Evolutionary conservation across 257 asterid genomes (phyloP).

Genomic region (Penstemon davidsonii): DNA sequence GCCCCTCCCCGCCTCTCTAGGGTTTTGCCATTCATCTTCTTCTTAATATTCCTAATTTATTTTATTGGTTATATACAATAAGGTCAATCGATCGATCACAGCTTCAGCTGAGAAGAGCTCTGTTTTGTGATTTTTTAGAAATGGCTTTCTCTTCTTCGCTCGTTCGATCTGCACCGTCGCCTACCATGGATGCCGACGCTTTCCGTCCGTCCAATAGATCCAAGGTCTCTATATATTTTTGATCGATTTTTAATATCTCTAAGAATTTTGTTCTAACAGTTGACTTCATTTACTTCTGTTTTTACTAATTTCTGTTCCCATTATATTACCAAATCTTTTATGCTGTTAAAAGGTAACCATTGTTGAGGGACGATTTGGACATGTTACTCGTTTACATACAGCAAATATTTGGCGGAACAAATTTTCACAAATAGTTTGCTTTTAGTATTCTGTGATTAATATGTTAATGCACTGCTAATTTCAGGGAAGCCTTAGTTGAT

Average conservation of each 20-base stretch:
- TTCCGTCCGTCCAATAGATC: conserved; percentile 30
- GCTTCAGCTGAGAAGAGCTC: conserved; percentile 6
- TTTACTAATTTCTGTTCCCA: no score
- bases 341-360: no score
- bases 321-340: no score
- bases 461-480: no score
- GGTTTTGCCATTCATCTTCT: neutral
- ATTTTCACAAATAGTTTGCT: no score
- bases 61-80: neutral
- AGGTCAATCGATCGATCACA: neutral
- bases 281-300: no score
- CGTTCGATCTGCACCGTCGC: conserved; percentile 46
- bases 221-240: conserved; percentile 27
- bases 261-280: no score
- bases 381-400: no score
- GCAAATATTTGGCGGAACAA: no score
- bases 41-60: neutral
- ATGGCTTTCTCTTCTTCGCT: conserved; percentile 49
- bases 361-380: no score
- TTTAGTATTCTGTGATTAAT: no score
- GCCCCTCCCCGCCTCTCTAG: neutral
- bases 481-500: no score
- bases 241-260: neutral
- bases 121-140: neutral
- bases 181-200: conserved; percentile 32